Conservation (phyloP, 2,329 filamentous ascomycete species). For the Stachybotrys chlorohalonatus region DNA sequence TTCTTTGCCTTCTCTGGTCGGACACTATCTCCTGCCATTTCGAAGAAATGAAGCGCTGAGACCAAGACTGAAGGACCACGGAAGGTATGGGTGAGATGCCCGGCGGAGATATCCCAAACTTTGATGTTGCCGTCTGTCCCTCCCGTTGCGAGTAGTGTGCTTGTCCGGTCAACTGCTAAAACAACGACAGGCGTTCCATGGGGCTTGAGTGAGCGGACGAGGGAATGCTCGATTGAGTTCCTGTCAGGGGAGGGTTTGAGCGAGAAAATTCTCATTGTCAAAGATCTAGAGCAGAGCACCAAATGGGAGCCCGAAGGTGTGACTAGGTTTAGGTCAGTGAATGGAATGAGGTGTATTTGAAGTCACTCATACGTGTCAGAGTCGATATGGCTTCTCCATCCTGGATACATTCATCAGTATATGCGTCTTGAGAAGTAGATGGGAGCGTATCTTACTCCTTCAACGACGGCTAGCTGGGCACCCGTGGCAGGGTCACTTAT, state of each 20-base stretch:
- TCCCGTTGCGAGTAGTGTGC: slow-evolving; percentile 84
- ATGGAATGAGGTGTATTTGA: slow-evolving; percentile 7
- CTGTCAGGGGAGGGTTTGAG: slow-evolving; percentile 52
- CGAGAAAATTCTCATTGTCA: slow-evolving; percentile 87
- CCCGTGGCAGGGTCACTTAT: slow-evolving; percentile 80
- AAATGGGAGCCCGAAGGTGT: slow-evolving; percentile 84
- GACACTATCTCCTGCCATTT: slow-evolving; percentile 36
- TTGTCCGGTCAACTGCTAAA: slow-evolving; percentile 73
- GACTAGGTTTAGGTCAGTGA: slow-evolving; percentile 39
- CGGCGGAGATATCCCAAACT: slow-evolving; percentile 88
- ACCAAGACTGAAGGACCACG: slow-evolving; percentile 86
- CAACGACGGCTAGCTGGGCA: slow-evolving; percentile 72
- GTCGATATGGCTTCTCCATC: slow-evolving; percentile 76
- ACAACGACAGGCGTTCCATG: slow-evolving; percentile 86
- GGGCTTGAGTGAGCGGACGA: slow-evolving; percentile 76
- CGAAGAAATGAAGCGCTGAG: slow-evolving; percentile 87
- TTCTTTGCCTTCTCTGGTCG: slow-evolving; percentile 25
- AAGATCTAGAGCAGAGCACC: slow-evolving; percentile 85
- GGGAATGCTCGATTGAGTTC: slow-evolving; percentile 52
- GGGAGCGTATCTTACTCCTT: slow-evolving; percentile 53
- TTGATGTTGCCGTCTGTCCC: slow-evolving; percentile 91
- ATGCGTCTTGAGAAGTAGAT: not conserved
- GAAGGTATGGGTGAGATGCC: slow-evolving; percentile 91
- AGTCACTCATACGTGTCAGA: slow-evolving; percentile 43
- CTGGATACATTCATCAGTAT: slow-evolving; percentile 28